Base-by-base conservation (phyloP, 106 monocot species). In the Cymbidium sinense region DNA sequence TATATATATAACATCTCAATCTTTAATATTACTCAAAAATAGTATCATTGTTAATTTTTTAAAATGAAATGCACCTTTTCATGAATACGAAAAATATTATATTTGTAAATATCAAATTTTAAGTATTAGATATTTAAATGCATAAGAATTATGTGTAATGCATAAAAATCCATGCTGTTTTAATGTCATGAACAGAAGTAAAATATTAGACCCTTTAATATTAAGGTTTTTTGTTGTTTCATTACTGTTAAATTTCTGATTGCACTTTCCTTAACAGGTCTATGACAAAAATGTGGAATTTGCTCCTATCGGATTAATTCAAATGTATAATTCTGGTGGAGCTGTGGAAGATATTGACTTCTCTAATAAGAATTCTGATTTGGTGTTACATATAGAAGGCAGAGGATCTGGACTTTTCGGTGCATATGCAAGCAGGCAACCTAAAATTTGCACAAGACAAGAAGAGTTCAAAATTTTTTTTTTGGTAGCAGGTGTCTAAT, bases 321-420 rank as follows among this genome's bases (percentile, higher is more conserved):
- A 84, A 5, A 87, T 87, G 87, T 84, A 76, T 51, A 87, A 84
- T 50, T 87, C 84, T 41, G 87, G 87, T 62, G 87, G 87, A 75
- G 81, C 87, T 28, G 34, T 87, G 35, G 75, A 84, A 75, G 77
- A 30, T 15, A 50, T 84, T 5, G 75, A 81, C 5, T 81, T 55
- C 37, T 8, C 27, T 11, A 27, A 47, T 1, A 37, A 75, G 20
- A 35, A 50, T 39, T 35, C 79, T 62, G 30, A 50, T 21, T 19
- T 31, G 27, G 70, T 17, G 27, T 73, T 84, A 51, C 78, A 28
- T 28, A 54, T 87, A 28, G 73, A 62, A 78, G 87, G 87, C 11
- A 81, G 64, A 84, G 84, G 84, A 37, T 76, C 84, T 36, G 87
- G 87, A 33, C 75, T 73, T 29, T 87, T 87, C 54, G 84, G 87